Evolutionary conservation across 2,329 filamentous ascomycete species (phyloP), one percentile per base, ranked within the genome.

Genomic region (Lecanicillium sp.): DNA sequence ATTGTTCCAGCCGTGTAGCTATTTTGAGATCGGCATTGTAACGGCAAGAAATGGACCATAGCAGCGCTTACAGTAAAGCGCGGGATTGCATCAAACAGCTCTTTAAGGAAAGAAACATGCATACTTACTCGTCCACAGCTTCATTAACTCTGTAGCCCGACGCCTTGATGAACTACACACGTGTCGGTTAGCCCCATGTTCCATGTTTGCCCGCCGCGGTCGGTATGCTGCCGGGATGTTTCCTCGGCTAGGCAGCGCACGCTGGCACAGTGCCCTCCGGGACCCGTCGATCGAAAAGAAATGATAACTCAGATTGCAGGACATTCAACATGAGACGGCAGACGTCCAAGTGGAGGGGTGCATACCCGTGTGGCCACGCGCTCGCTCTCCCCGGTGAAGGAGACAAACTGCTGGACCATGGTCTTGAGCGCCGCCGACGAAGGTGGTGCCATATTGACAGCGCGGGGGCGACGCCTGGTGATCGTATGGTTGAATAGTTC

Each of bases 101-200:
- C n/a, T n/a, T n/a, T n/a, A 5, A 29, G 27, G 32, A 37, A 40
- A 29, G 21, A 8, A 39, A 9, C 21, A 46, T n/a, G n/a, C n/a
- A 12, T n/a, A 79, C 78, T 78, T 69, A 81, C 78, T 70, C 63
- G 66, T 81, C 75, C 41, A 78, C 64, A 32, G 77, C 77, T 50
- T 75, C 67, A 49, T 79, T 72, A 6, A 79, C 59, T 57, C 72
- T 75, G 59, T 73, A 80, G 38, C 67, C 66, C 5, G 69, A 59
- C 39, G 64, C 67, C 55, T 71, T 78, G 19, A 77, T 65, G 53
- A 65, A 76, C 74, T 78, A 51, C 19, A 32, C 19, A 21, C 30
- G 21, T 36, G 47, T 49, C 37, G 42, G 37, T 50, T 44, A 48
- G 41, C 33, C 24, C 23, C 14, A 7, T 26, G 14, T 27, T 20